phyloP scores from a whole-genome alignment of 2,329 filamentous ascomycete genomes.

The Myriangium duriaei region DNA sequence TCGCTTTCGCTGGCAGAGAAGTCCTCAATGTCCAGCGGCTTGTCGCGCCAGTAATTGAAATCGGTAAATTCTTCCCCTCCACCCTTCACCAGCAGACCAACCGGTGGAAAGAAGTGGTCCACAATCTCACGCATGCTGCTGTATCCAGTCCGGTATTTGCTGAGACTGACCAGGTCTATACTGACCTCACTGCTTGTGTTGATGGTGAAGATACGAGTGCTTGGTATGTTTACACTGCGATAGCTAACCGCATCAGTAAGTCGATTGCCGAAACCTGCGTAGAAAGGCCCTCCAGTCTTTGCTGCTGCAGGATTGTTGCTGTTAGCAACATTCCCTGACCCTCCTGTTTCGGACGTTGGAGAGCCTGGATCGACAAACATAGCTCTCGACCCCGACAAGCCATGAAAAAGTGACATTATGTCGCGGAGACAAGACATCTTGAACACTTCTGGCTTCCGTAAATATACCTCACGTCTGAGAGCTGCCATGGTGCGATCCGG shows the following conservation, averaged over 20 bases:
- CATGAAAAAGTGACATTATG: conserved; percentile 70
- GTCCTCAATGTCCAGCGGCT: conserved; percentile 70
- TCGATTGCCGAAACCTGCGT: conserved; percentile 92
- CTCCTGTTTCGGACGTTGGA: not conserved
- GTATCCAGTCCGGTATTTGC: conserved; percentile 93
- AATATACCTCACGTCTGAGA: conserved; percentile 78
- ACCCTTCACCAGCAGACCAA: conserved; percentile 72
- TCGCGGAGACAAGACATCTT: conserved; percentile 98
- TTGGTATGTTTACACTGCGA: conserved; percentile 87
- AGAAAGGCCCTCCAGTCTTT: conserved; percentile 54
- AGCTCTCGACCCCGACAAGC: conserved; percentile 17
- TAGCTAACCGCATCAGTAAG: conserved; percentile 94
- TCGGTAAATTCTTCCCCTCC: conserved; percentile 94
- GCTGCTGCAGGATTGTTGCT: conserved; percentile 11
- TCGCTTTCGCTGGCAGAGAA: conserved; percentile 73
- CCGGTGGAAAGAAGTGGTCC: conserved; percentile 94
- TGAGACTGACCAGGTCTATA: conserved; percentile 76
- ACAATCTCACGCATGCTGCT: conserved; percentile 95
- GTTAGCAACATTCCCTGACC: not conserved
- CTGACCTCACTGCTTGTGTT: conserved; percentile 95
- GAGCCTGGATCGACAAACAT: conserved; percentile 8
- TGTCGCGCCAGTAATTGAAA: conserved; percentile 91
- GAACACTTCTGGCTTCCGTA: conserved; percentile 95
- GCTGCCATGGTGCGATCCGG: conserved; percentile 93
- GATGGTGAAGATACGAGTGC: conserved; percentile 93